Conservation (phyloP, 257 asterid species). For the Ilex aquifolium region DNA sequence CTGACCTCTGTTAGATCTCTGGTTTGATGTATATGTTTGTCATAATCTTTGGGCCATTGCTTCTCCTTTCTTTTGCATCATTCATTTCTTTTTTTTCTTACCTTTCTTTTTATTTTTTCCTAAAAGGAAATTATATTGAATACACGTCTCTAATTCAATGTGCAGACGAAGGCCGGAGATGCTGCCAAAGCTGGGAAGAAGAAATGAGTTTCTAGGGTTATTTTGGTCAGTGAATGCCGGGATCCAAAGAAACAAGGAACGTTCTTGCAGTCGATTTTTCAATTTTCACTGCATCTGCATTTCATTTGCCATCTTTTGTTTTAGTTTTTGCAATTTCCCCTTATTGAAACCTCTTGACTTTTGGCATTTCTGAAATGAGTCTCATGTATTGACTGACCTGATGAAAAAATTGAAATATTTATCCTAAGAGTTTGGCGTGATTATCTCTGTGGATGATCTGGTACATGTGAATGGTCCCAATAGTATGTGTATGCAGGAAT, state of each 20-base stretch:
- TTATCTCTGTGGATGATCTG: too few relatives aligned
- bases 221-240: constrained; percentile 12
- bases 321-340: constrained; percentile 12
- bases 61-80: too few relatives aligned
- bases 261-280: not conserved
- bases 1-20: too few relatives aligned
- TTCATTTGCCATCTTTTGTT: constrained; percentile 10
- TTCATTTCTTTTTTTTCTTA: not conserved
- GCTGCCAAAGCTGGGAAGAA: constrained; percentile 83
- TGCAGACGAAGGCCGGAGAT: constrained; percentile 84
- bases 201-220: constrained; percentile 33
- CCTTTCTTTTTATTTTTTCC: not conserved
- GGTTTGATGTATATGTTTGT: not conserved
- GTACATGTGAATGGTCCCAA: too few relatives aligned
- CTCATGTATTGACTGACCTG: too few relatives aligned
- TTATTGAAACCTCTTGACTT: too few relatives aligned
- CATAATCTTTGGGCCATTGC: not conserved
- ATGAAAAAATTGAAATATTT: too few relatives aligned
- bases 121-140: not conserved
- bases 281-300: not conserved
- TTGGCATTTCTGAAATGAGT: too few relatives aligned
- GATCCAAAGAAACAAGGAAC: not conserved
- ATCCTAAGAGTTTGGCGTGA: not conserved
- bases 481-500: too few relatives aligned
- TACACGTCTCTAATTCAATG: not conserved